These are phyloP conservation scores for Macadamia tetraphylla DNA, from an alignment of 164 flowering plant genomes.

Conservation along the genomic window DNA sequence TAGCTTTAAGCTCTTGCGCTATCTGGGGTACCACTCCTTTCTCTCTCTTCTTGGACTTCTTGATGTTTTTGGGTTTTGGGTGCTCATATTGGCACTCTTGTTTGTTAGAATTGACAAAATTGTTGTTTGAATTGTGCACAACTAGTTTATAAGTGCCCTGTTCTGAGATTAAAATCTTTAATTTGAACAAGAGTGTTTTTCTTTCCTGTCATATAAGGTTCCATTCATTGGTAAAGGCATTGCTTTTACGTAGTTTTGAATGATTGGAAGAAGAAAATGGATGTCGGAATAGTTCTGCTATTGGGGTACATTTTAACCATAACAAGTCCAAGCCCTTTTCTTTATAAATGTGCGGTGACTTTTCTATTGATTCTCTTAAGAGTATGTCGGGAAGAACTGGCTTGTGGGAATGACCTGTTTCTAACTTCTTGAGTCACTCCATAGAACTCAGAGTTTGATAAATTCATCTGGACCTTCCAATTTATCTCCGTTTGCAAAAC, in stretches of 20 bases:
- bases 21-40: slow-evolving; percentile 53
- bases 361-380: too few species aligned
- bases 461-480: too few species aligned
- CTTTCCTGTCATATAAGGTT: too few species aligned
- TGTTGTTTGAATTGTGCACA: not conserved
- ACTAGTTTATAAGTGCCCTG: too few species aligned
- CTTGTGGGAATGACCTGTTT: not conserved
- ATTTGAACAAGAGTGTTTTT: too few species aligned
- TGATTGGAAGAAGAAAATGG: not conserved
- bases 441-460: not conserved
- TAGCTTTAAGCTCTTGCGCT: slow-evolving; percentile 49
- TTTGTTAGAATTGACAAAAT: not conserved
- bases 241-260: not conserved
- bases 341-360: too few species aligned
- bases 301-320: not conserved
- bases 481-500: too few species aligned
- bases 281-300: not conserved
- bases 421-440: not conserved
- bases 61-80: not conserved
- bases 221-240: not conserved
- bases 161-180: too few species aligned
- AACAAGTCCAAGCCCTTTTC: too few species aligned
- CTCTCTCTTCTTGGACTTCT: not conserved
- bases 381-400: too few species aligned
- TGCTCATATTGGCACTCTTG: not conserved